phyloP scores from a whole-genome alignment of 2,329 filamentous ascomycete species.

The Macrophomina pseudophaseolina region DNA sequence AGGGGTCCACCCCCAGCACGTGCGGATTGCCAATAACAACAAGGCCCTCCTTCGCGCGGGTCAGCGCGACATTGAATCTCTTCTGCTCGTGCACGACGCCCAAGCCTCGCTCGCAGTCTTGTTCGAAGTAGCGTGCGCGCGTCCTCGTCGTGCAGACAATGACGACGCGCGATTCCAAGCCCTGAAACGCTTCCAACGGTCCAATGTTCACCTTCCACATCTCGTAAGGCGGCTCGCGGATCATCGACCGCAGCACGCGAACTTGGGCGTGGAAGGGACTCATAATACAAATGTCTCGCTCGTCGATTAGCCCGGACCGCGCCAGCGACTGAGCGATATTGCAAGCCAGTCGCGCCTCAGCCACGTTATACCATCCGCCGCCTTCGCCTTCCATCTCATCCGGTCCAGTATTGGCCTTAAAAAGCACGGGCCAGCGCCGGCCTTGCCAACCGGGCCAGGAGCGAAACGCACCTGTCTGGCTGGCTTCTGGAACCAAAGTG shows the following conservation, averaged over 20 bases:
- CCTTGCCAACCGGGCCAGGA: conserved; percentile 45
- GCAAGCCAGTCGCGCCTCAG: conserved; percentile 40
- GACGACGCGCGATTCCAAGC: conserved; percentile 50
- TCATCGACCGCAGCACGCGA: conserved; percentile 43
- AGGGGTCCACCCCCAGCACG: conserved; percentile 43
- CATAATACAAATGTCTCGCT: conserved; percentile 51
- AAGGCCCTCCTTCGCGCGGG: conserved; percentile 49
- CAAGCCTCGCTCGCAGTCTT: conserved; percentile 38
- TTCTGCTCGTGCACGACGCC: conserved; percentile 47
- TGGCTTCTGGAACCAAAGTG: conserved; percentile 50
- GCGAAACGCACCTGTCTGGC: conserved; percentile 35
- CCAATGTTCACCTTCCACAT: conserved; percentile 51
- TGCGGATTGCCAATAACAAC: conserved; percentile 49
- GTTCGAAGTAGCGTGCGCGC: conserved; percentile 38
- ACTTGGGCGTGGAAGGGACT: conserved; percentile 54
- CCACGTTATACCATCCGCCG: conserved; percentile 45
- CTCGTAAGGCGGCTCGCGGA: conserved; percentile 35
- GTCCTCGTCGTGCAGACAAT: conserved; percentile 52
- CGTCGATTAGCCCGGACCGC: conserved; percentile 33
- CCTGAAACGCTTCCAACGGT: conserved; percentile 54
- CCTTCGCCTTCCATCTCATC: conserved; percentile 51
- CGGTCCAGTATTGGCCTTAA: conserved; percentile 42
- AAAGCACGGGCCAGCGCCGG: conserved; percentile 50
- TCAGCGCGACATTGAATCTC: conserved; percentile 53
- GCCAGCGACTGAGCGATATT: conserved; percentile 38